These are phyloP conservation scores for Saturnispora quitensis DNA, from an alignment of 805 yeast genomes.

Conservation along the genomic window DNA sequence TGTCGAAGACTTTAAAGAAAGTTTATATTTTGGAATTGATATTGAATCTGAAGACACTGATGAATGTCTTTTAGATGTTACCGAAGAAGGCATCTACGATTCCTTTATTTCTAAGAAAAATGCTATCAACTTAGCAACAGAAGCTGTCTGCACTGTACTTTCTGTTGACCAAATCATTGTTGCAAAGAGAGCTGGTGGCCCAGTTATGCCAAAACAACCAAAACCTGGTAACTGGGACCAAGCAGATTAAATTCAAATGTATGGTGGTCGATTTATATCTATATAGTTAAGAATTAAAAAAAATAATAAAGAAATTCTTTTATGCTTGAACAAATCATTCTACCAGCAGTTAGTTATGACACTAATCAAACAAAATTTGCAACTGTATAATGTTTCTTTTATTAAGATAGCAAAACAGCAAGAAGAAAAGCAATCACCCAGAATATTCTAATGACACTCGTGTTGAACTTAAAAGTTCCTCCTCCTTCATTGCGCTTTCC, in stretches of 20 bases:
- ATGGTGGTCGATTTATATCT: neutral
- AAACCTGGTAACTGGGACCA: slow-evolving; percentile 95
- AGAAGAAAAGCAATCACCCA: neutral
- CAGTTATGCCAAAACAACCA: slow-evolving; percentile 76
- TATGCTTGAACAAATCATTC: neutral
- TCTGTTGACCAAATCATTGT: slow-evolving; percentile 95
- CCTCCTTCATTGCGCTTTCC: neutral
- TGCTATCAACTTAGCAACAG: slow-evolving; percentile 90
- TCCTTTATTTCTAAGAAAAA: slow-evolving; percentile 70
- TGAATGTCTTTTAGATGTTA: slow-evolving; percentile 65
- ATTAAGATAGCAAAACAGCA: neutral
- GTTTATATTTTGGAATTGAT: slow-evolving; percentile 54
- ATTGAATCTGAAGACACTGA: slow-evolving; percentile 58
- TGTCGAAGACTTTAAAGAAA: slow-evolving; percentile 36
- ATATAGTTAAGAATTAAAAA: neutral
- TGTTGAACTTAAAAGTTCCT: neutral
- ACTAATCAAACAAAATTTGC: neutral
- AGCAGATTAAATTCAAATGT: slow-evolving; percentile 45
- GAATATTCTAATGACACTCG: neutral
- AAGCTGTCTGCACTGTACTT: slow-evolving; percentile 83
- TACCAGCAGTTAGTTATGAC: neutral
- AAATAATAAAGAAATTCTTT: neutral
- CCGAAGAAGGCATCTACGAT: slow-evolving; percentile 64
- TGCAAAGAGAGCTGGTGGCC: slow-evolving; percentile 99
- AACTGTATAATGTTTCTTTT: neutral